Evolutionary conservation across 1,284 basidiomycete genomes (phyloP), one percentile per base, ranked within the genome.

Genomic region (Pseudozyma tsukubaensis): DNA sequence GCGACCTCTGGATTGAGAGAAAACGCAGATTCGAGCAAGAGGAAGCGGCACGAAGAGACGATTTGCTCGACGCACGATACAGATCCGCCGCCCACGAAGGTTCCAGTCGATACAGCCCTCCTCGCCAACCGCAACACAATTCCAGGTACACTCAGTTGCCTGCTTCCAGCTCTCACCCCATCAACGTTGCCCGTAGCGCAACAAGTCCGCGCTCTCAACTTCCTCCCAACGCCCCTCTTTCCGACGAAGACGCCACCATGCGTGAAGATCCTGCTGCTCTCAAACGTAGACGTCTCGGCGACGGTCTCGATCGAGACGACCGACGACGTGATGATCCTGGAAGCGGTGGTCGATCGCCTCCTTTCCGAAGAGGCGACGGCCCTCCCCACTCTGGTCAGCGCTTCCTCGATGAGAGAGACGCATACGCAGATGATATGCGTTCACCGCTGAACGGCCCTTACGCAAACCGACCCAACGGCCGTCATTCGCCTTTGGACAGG

Each of bases 1-100:
- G 72, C 50, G 72, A 74, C 63, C 72, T 60, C 59, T 74, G 72
- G 72, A 70, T 70, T 24, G 72, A 74, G 59, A 59, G 72, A 69
- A 74, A 74, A 63, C 61, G 67, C 59, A 61, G 72, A 58, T 55
- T 50, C 49, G 72, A 74, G 45, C 66, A 70, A 19, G 66, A 74
- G 34, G 66, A 74, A 50, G 67, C 67, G 3, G 54, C 54, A 24
- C 58, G 66, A 7, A 54, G 71, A 6, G 71, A 69, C 53, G 71
- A 69, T 6, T n/a, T 69, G 35, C 56, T 67, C 53, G 71, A 73
- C 54, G 39, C 50, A 42, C 63, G 65, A 36, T 73, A 64, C 45
- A 47, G 71, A 45, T 29, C 24, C 24, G 51, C 70, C 57, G 24
- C 35, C 13, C 57, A 68, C 47, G 65, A 73, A 12, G 44, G 50